phyloP scores from a whole-genome alignment of 495 filamentous ascomycete species.

The Aspergillus homomorphus region DNA sequence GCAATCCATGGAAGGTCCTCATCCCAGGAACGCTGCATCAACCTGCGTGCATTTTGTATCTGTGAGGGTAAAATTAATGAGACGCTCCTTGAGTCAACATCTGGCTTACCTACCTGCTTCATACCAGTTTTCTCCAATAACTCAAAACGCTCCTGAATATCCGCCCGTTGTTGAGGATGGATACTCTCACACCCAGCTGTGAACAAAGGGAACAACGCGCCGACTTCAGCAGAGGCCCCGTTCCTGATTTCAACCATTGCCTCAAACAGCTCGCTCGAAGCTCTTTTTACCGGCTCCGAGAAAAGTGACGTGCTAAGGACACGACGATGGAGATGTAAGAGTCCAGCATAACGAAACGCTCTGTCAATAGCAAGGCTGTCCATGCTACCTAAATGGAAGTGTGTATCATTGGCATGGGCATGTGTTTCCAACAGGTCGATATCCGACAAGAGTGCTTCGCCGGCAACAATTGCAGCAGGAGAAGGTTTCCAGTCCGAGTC shows the following conservation, averaged over 20 bases:
- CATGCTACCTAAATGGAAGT: constrained; percentile 30
- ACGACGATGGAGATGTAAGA: constrained; percentile 73
- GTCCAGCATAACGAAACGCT: constrained; percentile 76
- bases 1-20: constrained; percentile 42
- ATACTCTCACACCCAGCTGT: constrained; percentile 75
- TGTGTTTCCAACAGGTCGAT: constrained; percentile 38
- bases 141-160: constrained; percentile 65
- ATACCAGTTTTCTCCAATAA: constrained; percentile 72
- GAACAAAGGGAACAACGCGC: constrained; percentile 79
- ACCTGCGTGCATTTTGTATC: constrained; percentile 44
- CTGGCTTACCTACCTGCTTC: constrained; percentile 55
- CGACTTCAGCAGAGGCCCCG: constrained; percentile 70
- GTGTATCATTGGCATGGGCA: constrained; percentile 30
- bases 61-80: constrained; percentile 8
- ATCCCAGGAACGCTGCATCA: constrained; percentile 48
- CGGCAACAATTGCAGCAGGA: constrained; percentile 49
- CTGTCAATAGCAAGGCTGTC: constrained; percentile 78
- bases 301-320: constrained; percentile 58
- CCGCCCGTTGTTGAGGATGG: constrained; percentile 50
- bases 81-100: neutral
- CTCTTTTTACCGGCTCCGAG: constrained; percentile 58
- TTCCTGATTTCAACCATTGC: constrained; percentile 60
- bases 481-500: constrained; percentile 58
- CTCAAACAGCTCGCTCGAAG: constrained; percentile 60
- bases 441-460: constrained; percentile 52